These are phyloP conservation scores for Penicillium occitanis DNA, from an alignment of 2,329 filamentous ascomycete species.

Conservation along the genomic window DNA sequence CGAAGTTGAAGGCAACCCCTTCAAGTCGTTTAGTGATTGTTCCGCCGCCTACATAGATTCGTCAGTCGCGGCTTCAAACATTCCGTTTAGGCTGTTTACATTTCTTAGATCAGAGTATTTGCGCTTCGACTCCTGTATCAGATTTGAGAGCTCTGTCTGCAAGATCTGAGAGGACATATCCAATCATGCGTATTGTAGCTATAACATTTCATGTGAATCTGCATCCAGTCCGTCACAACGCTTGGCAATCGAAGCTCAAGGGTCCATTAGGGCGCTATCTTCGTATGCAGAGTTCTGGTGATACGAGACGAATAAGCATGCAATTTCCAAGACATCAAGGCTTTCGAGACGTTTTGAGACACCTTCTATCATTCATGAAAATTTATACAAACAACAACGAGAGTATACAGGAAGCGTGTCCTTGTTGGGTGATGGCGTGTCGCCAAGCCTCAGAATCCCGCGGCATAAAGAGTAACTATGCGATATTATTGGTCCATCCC, in stretches of 20 bases:
- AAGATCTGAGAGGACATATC: conserved; percentile 90
- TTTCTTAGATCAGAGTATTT: conserved; percentile 88
- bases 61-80: conserved; percentile 28
- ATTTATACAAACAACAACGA: conserved; percentile 2
- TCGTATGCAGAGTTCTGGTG: not conserved
- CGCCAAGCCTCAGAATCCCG: conserved; percentile 13
- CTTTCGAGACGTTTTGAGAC: not conserved
- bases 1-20: conserved; percentile 68
- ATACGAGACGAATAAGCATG: not conserved
- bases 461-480: not conserved
- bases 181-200: conserved; percentile 30
- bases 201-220: conserved; percentile 18
- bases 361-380: not conserved
- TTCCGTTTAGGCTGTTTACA: conserved; percentile 34
- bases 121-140: conserved; percentile 93
- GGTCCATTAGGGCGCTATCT: conserved; percentile 6
- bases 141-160: conserved; percentile 80
- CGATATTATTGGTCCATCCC: not conserved
- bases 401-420: conserved; percentile 21
- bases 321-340: not conserved
- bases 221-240: conserved; percentile 15
- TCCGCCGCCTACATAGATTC: conserved; percentile 71
- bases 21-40: conserved; percentile 88
- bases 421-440: conserved; percentile 10
- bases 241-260: conserved; percentile 11